Percentiles rank a stretch among this genome's conserved stretches.
Conservation (phyloP, 2,329 filamentous ascomycete species). For the Diaporthe longicolla region DNA sequence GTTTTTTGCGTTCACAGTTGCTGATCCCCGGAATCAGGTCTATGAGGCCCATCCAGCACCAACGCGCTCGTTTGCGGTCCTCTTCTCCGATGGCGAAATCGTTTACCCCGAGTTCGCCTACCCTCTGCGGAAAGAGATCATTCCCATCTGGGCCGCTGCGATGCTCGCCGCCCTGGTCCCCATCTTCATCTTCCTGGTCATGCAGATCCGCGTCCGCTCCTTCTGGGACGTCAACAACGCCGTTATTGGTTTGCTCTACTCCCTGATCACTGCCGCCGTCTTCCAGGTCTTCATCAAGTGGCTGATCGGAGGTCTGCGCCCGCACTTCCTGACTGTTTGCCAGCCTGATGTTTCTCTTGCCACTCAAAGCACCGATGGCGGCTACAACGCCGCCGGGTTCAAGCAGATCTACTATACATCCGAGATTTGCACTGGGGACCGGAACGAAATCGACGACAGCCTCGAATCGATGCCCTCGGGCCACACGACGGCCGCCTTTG, state of each 20-base stretch:
- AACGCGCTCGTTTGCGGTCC: constrained; percentile 77
- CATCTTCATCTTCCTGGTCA: constrained; percentile 73
- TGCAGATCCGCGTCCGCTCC: constrained; percentile 77
- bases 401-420: constrained; percentile 76
- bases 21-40: constrained; percentile 56
- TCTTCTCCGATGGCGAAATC: constrained; percentile 75
- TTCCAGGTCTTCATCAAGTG: constrained; percentile 84
- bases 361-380: constrained; percentile 56
- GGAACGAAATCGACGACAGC: constrained; percentile 75
- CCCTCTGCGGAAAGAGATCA: constrained; percentile 77
- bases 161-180: constrained; percentile 76
- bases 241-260: constrained; percentile 77
- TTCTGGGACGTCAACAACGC: constrained; percentile 82
- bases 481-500: constrained; percentile 81
- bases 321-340: constrained; percentile 80
- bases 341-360: constrained; percentile 68
- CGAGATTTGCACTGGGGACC: constrained; percentile 78
- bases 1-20: neutral
- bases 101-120: constrained; percentile 81
- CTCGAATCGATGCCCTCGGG: constrained; percentile 81
- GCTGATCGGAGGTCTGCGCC: constrained; percentile 80
- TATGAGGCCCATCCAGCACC: constrained; percentile 77
- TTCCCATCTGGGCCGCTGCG: constrained; percentile 80
- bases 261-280: constrained; percentile 78
- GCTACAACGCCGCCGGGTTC: constrained; percentile 62